Evolutionary conservation across 2,329 filamentous ascomycete species (phyloP), one percentile per base, ranked within the genome.

Genomic region (Chaetoscypha palmicola): DNA sequence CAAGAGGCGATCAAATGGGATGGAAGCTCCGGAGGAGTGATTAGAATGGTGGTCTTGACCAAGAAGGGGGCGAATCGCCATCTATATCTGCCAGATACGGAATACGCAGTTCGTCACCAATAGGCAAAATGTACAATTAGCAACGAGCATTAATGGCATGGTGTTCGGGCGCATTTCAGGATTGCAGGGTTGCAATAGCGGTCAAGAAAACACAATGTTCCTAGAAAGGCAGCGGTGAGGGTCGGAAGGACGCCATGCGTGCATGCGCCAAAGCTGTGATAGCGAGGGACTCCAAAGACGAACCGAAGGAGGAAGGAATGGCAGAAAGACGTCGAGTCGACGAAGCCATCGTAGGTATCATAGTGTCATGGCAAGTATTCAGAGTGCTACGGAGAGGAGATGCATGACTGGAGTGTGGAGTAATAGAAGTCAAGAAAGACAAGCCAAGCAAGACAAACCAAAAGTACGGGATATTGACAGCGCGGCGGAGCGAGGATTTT

Each of bases 1-100:
- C 73, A 79, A 61, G 91, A 98, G 74, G 92, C 92, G 12, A 97
- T 98, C 76, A 95, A 95, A 71, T 98, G 92, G 92, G 92, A 98
- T 64, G 92, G 92, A 53, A 96, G 90, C 72, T 97, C 92, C 2
- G 92, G 92, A 55, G 92, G 92, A 70, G 92, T 98, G 48, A 98
- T 98, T 61, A 81, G 92, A 58, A 88, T 98, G 86, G 91, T 97
- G 50, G 92, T 98, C 47, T 70, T 98, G 68, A 98, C 91, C 51
- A 81, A 81, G 59, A 80, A 85, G 62, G 92, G 92, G 26, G 90
- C 91, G 5, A 81, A 92, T 68, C 80, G 92, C 69, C 92, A 97
- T 72, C 69, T 98, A 64, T 98, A 97, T 67, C 76, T 98, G 61
- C 92, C 92, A 33, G 91, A 98, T 71, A 86, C 85, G 61, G 80